Evolutionary conservation across 2,329 filamentous ascomycete species (phyloP), one percentile per base, ranked within the genome.

Genomic region (Diaporthe vexans): DNA sequence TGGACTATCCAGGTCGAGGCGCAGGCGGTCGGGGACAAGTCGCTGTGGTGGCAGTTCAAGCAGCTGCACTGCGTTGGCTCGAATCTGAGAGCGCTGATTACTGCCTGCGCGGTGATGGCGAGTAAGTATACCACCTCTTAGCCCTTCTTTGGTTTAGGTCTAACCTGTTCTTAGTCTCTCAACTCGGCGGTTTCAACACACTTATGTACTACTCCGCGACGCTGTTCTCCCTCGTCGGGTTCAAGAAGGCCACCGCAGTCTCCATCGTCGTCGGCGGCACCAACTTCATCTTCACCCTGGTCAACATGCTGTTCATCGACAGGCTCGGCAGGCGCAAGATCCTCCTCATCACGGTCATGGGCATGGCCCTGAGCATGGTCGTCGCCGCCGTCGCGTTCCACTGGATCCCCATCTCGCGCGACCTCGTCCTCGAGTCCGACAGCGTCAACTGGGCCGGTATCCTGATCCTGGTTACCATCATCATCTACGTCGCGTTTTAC

Each of bases 81-180:
- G 9, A 86, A 86, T 56, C 80, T 84, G 24, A 81, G 85, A 17
- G 84, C 85, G 11, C 78, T 87, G n/a, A 77, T 87, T 37, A 78
- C 81, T 46, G 86, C 85, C 8, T 87, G 86, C 73, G 82, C 83
- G 1, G 76, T 87, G n/a, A 87, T 87, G 85, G 85, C 84, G 9
- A 83, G 77, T 78, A 24, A 48, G 59, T 48, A 13, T 15, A 37
- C 35, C 24, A 19, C 13, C 15, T 17, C 7, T 10, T 15, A 1
- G 58, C 21, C 9, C 8, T 2, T 63, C 15, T 9, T 13, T 17
- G 8, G 24, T 13, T 29, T 10, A 2, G 8, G 24, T 13, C 59
- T 63, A n/a, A 63, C 40, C 29, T 33, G 4, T 10, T 3, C 0
- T 37, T 3, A 69, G 48, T 71, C 68, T 57, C 52, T 33, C 68